Conservation (phyloP, 352 stramenopile species). For the Discostella stelligera region DNA sequence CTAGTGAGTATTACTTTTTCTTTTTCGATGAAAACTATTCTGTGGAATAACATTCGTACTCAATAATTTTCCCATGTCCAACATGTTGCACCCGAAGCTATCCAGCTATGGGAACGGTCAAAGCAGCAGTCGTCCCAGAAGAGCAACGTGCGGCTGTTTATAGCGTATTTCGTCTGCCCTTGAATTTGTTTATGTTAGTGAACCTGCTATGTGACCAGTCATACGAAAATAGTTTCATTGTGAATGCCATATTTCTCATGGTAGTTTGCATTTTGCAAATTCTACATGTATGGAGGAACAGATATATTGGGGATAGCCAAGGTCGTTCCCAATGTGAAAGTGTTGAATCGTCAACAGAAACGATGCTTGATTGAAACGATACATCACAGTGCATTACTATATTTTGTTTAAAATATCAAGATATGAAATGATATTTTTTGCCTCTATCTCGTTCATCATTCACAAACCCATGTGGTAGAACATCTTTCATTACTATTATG, state of each 20-base stretch:
- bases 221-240: conserved; percentile 15
- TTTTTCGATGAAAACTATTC: no score
- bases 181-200: conserved; percentile 48
- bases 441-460: neutral
- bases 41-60: no score
- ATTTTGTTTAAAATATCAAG: neutral
- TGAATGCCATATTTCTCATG: conserved; percentile 18
- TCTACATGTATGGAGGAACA: conserved; percentile 3
- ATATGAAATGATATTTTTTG: neutral
- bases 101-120: conserved; percentile 58
- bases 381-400: no score
- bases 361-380: no score
- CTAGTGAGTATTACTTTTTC: conserved; percentile 30
- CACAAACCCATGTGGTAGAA: neutral
- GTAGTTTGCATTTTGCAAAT: conserved; percentile 18
- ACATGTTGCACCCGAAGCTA: conserved; percentile 31
- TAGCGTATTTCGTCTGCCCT: conserved; percentile 57
- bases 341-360: no score
- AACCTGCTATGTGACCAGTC: conserved; percentile 19
- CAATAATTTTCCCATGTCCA: no score
- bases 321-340: no score
- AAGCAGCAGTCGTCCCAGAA: conserved; percentile 48
- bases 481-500: conserved; percentile 1
- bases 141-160: conserved; percentile 53
- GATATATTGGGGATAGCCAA: neutral